Base-by-base conservation (phyloP, 345 rosid species). In the Zanthoxylum bungeanum region DNA sequence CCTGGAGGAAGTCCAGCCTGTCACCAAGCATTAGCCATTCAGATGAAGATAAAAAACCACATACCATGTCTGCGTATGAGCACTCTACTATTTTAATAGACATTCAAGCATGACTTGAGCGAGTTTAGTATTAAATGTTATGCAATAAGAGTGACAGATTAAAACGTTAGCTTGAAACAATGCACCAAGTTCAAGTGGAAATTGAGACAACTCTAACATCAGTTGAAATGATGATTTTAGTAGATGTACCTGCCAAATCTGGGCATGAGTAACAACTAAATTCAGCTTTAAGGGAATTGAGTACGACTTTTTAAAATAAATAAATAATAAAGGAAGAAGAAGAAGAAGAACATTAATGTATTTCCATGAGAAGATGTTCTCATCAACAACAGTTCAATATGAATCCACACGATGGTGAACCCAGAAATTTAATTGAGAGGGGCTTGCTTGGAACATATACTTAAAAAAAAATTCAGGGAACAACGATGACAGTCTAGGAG, bases 1-100 rank as follows among this genome's bases (percentile, higher is more conserved):
- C 98, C 98, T 4, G 88, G 88, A 33, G 97, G 98, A 68, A 91
- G 86, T 75, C 97, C 97, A 79, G 98, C 97, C 98, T 93, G 81
- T 62, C 59, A 77, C 46, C 73, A 24, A 27, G 46, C 22, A 47
- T 25, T 17, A 24, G 0, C 28, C 33, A 31, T 60, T 77, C 56
- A 68, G 72, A 65, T 9, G n/a, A 58, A 28, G 36, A 50, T 49
- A 4, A 27, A 68, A 66, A 66, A 62, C 16, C 5, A 4, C 25
- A 63, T 40, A 11, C 16, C 56, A 19, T 5, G 37, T 39, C 9
- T 30, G 1, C 24, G 36, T 2, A 37, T 24, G 31, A 40, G 40
- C 62, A 4, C 31, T 34, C 34, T 19, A 28, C 17, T 4, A 30
- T 39, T 27, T 4, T 10, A 22, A 16, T 30, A 21, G 40, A 58